phyloP scores from a whole-genome alignment of 2,329 filamentous ascomycete genomes.

The Cladorrhinum sp. region DNA sequence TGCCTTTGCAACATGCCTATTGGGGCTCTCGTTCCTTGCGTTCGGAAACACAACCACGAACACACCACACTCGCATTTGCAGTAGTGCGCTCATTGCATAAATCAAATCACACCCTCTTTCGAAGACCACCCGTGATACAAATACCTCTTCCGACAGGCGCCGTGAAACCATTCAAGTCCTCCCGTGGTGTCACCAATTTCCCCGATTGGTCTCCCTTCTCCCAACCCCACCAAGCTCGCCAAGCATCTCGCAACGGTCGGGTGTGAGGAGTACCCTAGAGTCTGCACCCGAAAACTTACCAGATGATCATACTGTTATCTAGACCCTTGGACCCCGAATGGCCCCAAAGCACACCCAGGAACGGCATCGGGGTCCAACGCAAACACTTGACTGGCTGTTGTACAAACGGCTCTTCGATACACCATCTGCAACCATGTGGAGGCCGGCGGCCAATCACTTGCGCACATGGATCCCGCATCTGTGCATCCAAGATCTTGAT shows the following conservation, averaged over 20 bases:
- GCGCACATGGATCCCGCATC: background rate
- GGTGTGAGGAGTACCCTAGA: too few relatives aligned
- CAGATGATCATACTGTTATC: background rate
- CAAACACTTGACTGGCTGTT: conserved; percentile 2
- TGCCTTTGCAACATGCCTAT: too few relatives aligned
- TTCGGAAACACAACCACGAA: too few relatives aligned
- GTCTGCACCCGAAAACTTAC: background rate
- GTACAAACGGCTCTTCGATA: background rate
- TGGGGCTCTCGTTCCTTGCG: too few relatives aligned
- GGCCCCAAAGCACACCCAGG: background rate
- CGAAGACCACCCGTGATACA: background rate
- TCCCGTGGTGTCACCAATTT: conserved; percentile 23
- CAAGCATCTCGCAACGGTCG: background rate
- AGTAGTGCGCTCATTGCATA: too few relatives aligned
- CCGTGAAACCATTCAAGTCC: background rate
- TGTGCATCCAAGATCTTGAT: background rate
- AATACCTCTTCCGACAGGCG: background rate
- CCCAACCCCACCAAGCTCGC: background rate
- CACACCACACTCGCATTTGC: too few relatives aligned
- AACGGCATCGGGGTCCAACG: conserved; percentile 2
- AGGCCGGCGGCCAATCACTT: background rate
- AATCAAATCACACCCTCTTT: background rate
- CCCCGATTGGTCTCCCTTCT: conserved; percentile 22
- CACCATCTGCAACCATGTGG: background rate
- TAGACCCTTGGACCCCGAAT: too few relatives aligned